Base-by-base conservation (phyloP, 2,329 filamentous ascomycete genomes). In the Exophiala lecanii-corni region DNA sequence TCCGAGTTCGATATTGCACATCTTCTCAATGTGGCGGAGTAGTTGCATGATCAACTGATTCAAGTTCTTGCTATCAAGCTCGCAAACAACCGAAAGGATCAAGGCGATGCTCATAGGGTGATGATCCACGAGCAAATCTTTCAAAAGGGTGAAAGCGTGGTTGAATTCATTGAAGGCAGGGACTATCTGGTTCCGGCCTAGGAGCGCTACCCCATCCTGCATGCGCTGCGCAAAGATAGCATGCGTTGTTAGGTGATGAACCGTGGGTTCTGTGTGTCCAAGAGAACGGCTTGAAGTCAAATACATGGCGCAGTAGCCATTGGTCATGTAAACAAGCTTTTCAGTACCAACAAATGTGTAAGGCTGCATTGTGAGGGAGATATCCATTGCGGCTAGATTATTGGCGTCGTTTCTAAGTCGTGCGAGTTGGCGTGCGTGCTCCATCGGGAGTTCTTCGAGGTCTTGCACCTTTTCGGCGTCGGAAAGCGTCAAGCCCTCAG, bases 201-300 rank as follows among this genome's bases (percentile, higher is more conserved):
- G n/a, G n/a, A n/a, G n/a, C n/a, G n/a, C n/a, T n/a, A n/a, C n/a
- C n/a, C n/a, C 44, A 18, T 47, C 44, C 15, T 42, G 39, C 26
- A 47, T 47, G n/a, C 32, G 38, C 17, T 37, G 41, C 17, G 44
- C 44, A 19, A 47, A 47, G n/a, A 47, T 42, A 10, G 44, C 44
- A n/a, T 47, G 44, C 3, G 36, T 30, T 5, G 45, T 43, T 4
- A 26, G 40, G 7, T 32, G 32, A 19, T 47, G 45, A 12, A 47
- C 31, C 10, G 19, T 19, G 10, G 45, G 45, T 25, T 47, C 45
- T 4, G n/a, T 18, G 5, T 47, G 34, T 13, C 3, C 28, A 6
- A 25, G 28, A 2, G 30, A 31, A 10, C 23, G 15, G 1, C 18
- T 20, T 6, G 45, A 36, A 16, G 20, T 5, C 4, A 39, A n/a